Conservation (phyloP, 2,329 filamentous ascomycete species). For the Teratosphaeria destructans region DNA sequence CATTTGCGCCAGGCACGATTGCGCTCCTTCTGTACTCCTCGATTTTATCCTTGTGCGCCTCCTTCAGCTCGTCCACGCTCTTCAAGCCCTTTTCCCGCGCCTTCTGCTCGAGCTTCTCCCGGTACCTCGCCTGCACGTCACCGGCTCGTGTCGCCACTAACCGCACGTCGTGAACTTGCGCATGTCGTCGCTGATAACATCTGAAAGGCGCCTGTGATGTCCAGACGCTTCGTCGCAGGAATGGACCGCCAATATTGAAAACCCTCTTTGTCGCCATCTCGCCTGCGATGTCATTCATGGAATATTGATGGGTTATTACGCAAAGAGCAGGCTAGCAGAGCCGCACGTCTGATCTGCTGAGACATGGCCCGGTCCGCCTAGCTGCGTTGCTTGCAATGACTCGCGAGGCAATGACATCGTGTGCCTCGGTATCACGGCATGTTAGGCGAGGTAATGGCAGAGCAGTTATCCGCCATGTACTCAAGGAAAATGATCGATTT, state of each 20-base stretch:
- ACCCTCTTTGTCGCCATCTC: not conserved
- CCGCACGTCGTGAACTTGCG: constrained; percentile 82
- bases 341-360: not conserved
- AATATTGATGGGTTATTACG: not conserved
- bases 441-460: not conserved
- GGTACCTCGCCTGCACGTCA: constrained; percentile 69
- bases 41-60: constrained; percentile 80
- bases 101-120: constrained; percentile 72
- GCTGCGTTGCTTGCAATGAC: not conserved
- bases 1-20: constrained; percentile 42
- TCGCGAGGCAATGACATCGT: not conserved
- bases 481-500: not conserved
- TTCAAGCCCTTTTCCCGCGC: constrained; percentile 60
- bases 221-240: constrained; percentile 14
- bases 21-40: constrained; percentile 57
- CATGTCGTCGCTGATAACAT: constrained; percentile 64
- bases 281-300: not conserved
- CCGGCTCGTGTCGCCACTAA: constrained; percentile 72
- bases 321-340: not conserved
- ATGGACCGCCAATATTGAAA: constrained; percentile 1
- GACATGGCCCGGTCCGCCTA: too few relatives aligned
- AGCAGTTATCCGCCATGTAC: not conserved
- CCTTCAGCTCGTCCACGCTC: constrained; percentile 65
- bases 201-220: constrained; percentile 15
- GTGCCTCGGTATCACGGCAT: not conserved